Conservation (phyloP, 352 stramenopile genomes). For the Pythium rishiriense region DNA sequence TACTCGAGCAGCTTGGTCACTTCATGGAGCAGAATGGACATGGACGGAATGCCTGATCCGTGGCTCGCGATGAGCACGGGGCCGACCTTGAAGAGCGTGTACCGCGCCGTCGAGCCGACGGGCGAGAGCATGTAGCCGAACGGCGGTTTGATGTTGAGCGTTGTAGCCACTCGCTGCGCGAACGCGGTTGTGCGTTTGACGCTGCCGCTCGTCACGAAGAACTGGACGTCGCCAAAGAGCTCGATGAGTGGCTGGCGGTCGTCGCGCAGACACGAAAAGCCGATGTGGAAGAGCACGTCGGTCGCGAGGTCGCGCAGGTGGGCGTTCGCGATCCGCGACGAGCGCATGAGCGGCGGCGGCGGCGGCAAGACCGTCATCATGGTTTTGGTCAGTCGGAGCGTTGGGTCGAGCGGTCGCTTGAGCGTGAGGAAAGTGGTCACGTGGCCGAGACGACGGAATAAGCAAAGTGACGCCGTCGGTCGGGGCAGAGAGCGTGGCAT, state of each 20-base stretch:
- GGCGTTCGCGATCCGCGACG: constrained; percentile 57
- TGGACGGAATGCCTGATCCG: constrained; percentile 80
- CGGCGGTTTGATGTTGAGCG: constrained; percentile 53
- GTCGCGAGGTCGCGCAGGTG: constrained; percentile 57
- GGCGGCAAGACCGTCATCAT: constrained; percentile 2
- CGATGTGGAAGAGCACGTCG: constrained; percentile 81
- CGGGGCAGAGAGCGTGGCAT: background rate
- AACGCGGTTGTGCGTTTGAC: constrained; percentile 79
- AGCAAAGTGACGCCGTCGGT: background rate
- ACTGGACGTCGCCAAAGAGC: constrained; percentile 77
- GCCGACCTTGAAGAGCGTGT: constrained; percentile 81
- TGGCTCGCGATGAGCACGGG: constrained; percentile 80
- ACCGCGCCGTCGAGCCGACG: constrained; percentile 72
- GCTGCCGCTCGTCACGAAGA: constrained; percentile 76
- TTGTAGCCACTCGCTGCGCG: constrained; percentile 51
- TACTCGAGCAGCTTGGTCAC: constrained; percentile 85
- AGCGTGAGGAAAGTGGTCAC: background rate
- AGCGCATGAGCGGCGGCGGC: constrained; percentile 3
- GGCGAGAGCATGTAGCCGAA: constrained; percentile 64
- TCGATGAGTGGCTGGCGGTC: constrained; percentile 43
- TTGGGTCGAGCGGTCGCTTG: too few species aligned
- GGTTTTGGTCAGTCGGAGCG: background rate
- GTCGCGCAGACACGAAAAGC: constrained; percentile 54
- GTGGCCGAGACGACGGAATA: background rate
- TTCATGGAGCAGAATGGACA: constrained; percentile 81